Evolutionary conservation across 192 early-diverging fungal species (phyloP).

Genomic region (Piromyces finnis): DNA sequence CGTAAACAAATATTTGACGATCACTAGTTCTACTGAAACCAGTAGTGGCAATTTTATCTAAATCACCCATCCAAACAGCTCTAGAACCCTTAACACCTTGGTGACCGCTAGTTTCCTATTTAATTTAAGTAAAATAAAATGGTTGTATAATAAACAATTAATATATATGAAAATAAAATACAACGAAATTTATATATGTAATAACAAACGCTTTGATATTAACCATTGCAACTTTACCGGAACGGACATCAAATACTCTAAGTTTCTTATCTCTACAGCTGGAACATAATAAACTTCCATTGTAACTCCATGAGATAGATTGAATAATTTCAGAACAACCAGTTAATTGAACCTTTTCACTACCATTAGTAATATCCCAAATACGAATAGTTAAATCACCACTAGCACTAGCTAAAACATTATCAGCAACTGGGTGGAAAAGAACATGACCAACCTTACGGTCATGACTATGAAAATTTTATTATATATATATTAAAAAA

Average conservation of each 20-base stretch:
- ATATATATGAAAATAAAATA: too few relatives aligned
- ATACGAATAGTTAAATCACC: constrained; percentile 48
- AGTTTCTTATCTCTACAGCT: constrained; percentile 94
- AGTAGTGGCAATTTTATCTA: constrained; percentile 66
- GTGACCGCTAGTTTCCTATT: constrained; percentile 59
- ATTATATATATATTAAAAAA: too few relatives aligned
- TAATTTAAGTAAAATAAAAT: too few relatives aligned
- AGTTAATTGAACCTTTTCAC: constrained; percentile 53
- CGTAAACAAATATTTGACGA: constrained; percentile 89
- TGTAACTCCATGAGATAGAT: constrained; percentile 74
- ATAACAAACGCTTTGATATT: too few relatives aligned
- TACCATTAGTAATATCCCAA: constrained; percentile 16
- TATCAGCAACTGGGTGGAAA: constrained; percentile 18
- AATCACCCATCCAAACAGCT: constrained; percentile 72
- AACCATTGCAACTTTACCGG: constrained; percentile 54
- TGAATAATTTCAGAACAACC: constrained; percentile 86
- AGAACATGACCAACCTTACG: not conserved
- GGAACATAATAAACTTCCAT: constrained; percentile 68
- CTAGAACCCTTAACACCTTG: constrained; percentile 93
- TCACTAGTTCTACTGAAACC: constrained; percentile 87
- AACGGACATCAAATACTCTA: constrained; percentile 81
- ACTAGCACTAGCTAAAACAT: constrained; percentile 75
- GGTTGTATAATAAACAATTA: too few relatives aligned
- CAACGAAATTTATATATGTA: too few relatives aligned
- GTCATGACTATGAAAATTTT: not conserved